These are phyloP conservation scores for Hemerocallis citrina DNA, from an alignment of 106 monocot genomes.

Conservation along the genomic window DNA sequence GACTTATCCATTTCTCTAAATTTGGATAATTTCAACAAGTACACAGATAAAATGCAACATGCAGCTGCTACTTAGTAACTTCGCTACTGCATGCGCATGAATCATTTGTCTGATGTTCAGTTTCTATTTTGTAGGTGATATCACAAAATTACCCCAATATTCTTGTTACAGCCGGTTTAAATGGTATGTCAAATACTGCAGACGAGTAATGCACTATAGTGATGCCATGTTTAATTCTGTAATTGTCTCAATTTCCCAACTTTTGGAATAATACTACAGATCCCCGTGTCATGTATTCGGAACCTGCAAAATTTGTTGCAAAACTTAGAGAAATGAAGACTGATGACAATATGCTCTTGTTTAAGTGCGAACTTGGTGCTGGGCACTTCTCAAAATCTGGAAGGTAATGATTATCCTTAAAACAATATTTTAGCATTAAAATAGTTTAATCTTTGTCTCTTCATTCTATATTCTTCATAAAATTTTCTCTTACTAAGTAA, in stretches of 20 bases:
- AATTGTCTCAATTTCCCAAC: not conserved
- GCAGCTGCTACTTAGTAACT: not conserved
- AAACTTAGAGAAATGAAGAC: constrained; percentile 83
- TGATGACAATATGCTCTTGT: constrained; percentile 73
- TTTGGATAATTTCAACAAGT: not conserved
- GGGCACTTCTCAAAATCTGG: constrained; percentile 15
- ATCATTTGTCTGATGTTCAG: not conserved
- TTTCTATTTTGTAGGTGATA: constrained; percentile 52
- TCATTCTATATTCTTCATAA: too few species aligned
- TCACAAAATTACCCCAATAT: constrained; percentile 80
- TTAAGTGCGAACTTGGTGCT: constrained; percentile 77
- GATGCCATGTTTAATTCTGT: not conserved
- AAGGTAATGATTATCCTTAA: constrained; percentile 4
- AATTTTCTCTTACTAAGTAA: not conserved
- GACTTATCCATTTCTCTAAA: not conserved
- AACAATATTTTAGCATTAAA: too few species aligned
- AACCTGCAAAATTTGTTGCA: constrained; percentile 93
- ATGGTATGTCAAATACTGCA: constrained; percentile 44
- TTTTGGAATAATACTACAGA: constrained; percentile 27
- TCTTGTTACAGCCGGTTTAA: constrained; percentile 92
- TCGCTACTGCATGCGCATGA: too few species aligned
- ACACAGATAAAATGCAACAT: not conserved
- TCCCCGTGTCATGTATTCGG: constrained; percentile 85
- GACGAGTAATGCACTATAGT: not conserved
- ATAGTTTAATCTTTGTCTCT: too few species aligned